Evolutionary conservation across 768 basidiomycete species (phyloP).

Genomic region (Rubroboletus satanas): DNA sequence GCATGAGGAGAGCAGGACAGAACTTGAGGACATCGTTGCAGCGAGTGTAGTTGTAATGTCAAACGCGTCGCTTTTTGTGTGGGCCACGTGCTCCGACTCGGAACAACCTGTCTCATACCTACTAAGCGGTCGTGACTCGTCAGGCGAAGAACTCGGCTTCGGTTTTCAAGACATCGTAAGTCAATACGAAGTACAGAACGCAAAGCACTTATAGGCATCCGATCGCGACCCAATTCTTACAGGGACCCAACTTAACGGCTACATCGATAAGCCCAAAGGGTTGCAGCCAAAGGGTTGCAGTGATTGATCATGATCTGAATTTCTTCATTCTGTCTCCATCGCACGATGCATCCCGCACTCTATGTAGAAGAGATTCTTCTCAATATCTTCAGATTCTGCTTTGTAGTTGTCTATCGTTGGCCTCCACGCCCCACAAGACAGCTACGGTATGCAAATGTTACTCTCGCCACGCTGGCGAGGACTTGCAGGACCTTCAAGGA

Average conservation of each 20-base stretch:
- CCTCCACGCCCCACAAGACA: background rate
- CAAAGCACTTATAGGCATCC: no score
- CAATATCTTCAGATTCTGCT: constrained; percentile 9
- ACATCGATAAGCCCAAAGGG: no score
- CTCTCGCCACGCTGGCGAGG: constrained; percentile 2
- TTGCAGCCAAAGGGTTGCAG: no score
- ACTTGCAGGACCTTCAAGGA: constrained; percentile 16
- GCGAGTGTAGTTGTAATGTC: background rate
- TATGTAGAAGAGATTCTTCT: constrained; percentile 9
- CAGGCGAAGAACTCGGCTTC: no score
- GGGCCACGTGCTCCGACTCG: constrained; percentile 9
- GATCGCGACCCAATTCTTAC: no score
- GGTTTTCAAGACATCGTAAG: no score
- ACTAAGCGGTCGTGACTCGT: no score
- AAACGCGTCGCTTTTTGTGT: constrained; percentile 5
- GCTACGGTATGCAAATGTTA: background rate
- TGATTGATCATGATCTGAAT: no score
- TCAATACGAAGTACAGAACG: no score
- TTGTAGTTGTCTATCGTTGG: background rate
- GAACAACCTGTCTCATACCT: background rate
- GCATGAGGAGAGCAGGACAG: constrained; percentile 20
- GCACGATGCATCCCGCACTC: constrained; percentile 6
- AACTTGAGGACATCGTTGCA: constrained; percentile 18
- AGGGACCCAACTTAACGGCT: no score
- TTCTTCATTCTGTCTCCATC: no score